A percentile compares a stretch with the other conserved stretches of the same genome.
Conservation (phyloP, 2,329 filamentous ascomycete genomes). For the Aureobasidium musti region DNA sequence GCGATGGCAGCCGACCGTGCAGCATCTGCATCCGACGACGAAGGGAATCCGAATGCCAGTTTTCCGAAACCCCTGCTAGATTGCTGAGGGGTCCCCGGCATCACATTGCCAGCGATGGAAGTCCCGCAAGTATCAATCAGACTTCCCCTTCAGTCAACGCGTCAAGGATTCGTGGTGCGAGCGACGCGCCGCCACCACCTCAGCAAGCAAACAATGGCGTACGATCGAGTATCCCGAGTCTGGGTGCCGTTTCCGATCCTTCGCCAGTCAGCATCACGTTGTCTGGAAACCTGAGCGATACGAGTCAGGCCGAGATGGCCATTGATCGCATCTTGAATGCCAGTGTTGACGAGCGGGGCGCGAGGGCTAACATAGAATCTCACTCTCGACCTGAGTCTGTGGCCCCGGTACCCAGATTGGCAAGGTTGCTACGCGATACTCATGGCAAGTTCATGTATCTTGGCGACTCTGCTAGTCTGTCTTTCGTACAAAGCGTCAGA, state of each 20-base stretch:
- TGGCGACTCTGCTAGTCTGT: slow-evolving; percentile 56
- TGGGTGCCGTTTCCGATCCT: not conserved
- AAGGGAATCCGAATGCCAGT: slow-evolving; percentile 45
- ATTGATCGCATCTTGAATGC: slow-evolving; percentile 35
- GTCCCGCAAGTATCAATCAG: slow-evolving; percentile 1
- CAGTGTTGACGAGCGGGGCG: slow-evolving; percentile 39
- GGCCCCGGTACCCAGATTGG: slow-evolving; percentile 48
- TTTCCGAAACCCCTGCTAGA: slow-evolving; percentile 37
- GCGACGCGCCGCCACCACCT: not conserved
- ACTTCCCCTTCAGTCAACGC: slow-evolving; percentile 9
- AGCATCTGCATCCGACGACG: slow-evolving; percentile 51
- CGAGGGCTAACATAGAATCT: not conserved
- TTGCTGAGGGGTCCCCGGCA: slow-evolving; percentile 16
- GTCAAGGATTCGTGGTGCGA: not conserved
- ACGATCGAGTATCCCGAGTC: not conserved
- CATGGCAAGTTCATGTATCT: slow-evolving; percentile 59
- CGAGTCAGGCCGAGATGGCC: slow-evolving; percentile 12
- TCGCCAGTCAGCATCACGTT: slow-evolving; percentile 31
- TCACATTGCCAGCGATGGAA: not conserved
- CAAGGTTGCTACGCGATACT: slow-evolving; percentile 53
- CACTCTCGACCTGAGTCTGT: slow-evolving; percentile 35
- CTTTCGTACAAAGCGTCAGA: slow-evolving; percentile 56
- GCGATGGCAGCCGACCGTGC: slow-evolving; percentile 55
- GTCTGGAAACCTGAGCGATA: slow-evolving; percentile 37
- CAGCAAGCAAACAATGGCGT: slow-evolving; percentile 19